phyloP scores from a whole-genome alignment of 1,139 yeast genomes.

The Sugiyamaella japonica region DNA sequence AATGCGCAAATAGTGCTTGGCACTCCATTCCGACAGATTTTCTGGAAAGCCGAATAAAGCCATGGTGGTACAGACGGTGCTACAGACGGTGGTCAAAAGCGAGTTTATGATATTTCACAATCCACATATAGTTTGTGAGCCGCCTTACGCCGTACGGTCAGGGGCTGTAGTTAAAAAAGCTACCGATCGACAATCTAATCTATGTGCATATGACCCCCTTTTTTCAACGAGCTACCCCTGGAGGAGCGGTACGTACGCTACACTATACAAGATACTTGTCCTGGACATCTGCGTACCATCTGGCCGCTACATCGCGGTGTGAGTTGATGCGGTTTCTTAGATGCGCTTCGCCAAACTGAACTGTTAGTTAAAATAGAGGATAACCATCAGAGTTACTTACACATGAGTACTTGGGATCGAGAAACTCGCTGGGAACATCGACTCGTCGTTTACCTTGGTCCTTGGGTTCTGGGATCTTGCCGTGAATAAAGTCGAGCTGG shows the following conservation, averaged over 20 bases:
- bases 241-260: too few relatives aligned
- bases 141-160: background rate
- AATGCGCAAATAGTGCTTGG: constrained; percentile 34
- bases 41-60: constrained; percentile 32
- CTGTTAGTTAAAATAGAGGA: constrained; percentile 13
- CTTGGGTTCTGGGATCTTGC: constrained; percentile 36
- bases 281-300: constrained; percentile 59
- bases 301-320: constrained; percentile 65
- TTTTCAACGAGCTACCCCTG: background rate
- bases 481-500: constrained; percentile 33
- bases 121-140: background rate
- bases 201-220: background rate
- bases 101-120: background rate
- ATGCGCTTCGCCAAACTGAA: constrained; percentile 56
- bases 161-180: background rate
- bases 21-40: constrained; percentile 26
- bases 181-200: constrained; percentile 1
- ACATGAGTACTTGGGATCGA: constrained; percentile 38
- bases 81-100: background rate
- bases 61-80: background rate
- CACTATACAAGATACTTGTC: constrained; percentile 28
- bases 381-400: constrained; percentile 17
- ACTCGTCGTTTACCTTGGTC: constrained; percentile 34
- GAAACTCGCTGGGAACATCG: constrained; percentile 41
- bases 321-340: constrained; percentile 63